Evolutionary conservation across 2,329 filamentous ascomycete genomes (phyloP), one percentile per base, ranked within the genome.

Genomic region (Cercospora brassicicola): DNA sequence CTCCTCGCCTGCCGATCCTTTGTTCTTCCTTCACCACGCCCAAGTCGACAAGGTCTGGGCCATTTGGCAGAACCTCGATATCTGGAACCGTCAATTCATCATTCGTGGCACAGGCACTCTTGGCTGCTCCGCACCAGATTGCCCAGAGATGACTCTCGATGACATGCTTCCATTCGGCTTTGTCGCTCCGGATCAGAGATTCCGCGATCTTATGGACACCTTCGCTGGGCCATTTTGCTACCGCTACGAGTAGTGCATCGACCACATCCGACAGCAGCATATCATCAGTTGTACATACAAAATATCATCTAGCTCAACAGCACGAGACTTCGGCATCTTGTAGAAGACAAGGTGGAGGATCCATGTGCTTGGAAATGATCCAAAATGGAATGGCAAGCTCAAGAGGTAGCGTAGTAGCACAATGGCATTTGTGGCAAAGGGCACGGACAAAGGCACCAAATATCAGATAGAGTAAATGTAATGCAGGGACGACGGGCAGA

Each of bases 51-150:
- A 66, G 0, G 69, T 81, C 4, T 86, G 79, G 76, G 82, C 80
- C 76, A 83, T 82, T 11, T 86, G 84, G 84, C 84, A 86, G 72
- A 82, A 82, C 66, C 74, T 80, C 57, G 79, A 85, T 66, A 73
- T 79, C 42, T 71, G 74, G 59, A 75, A 76, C 11, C 77, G 83
- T 13, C 76, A 76, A 63, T 75, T 79, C 60, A 76, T 75, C 30
- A 79, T 85, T 64, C 76, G 73, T 3, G 83, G 81, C 1, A 84
- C 82, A 4, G 78, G 78, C 8, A 85, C 83, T 2, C 78, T 84
- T 18, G 76, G 82, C 59, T 73, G 71, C 59, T 82, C 83, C 62
- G 53, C 65, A 1, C 83, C 83, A 2, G 78, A 81, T 2, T 81
- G 80, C 57, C 67, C 81, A 6, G 81, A 83, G 57, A 80, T 82